Conservation (phyloP, 345 rosid species). For the Anastatica hierochuntica region DNA sequence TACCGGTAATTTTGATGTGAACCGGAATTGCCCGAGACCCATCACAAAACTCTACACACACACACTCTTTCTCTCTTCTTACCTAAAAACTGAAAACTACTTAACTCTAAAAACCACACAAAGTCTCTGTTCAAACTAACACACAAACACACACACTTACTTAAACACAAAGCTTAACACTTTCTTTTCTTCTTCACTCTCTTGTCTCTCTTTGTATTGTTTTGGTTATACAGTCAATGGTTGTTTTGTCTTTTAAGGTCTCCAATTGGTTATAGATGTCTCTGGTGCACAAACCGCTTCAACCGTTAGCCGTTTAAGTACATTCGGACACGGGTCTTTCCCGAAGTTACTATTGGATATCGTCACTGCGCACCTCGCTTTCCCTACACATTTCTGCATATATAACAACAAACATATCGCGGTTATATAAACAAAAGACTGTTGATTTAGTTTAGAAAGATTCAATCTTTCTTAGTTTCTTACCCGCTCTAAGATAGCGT, state of each 20-base stretch:
- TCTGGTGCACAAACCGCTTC: constrained; percentile 74
- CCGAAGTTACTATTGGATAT: constrained; percentile 79
- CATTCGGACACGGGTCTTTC: constrained; percentile 77
- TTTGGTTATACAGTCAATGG: constrained; percentile 31
- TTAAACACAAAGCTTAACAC: constrained; percentile 25
- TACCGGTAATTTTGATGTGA: constrained; percentile 12
- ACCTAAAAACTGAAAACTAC: constrained; percentile 23
- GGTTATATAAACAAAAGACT: constrained; percentile 7
- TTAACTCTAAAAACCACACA: constrained; percentile 22
- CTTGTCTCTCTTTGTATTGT: constrained; percentile 22
- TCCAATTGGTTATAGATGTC: constrained; percentile 28
- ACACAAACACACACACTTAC: constrained; percentile 9
- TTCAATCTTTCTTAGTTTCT: neutral
- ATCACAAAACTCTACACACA: constrained; percentile 30
- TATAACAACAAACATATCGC: neutral
- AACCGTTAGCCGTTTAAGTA: constrained; percentile 61
- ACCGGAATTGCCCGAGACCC: constrained; percentile 30
- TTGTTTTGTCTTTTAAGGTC: constrained; percentile 28
- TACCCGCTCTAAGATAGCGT: constrained; percentile 73
- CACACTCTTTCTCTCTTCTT: too few species aligned
- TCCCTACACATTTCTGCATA: constrained; percentile 72
- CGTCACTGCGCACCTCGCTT: constrained; percentile 65
- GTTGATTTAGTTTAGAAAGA: neutral
- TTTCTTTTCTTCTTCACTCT: constrained; percentile 23
- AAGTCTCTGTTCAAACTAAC: constrained; percentile 20